Percentiles rank a stretch among this genome's conserved stretches.
Conservation (phyloP, 179 eudicot species). For the Heliamphora pulchella region DNA sequence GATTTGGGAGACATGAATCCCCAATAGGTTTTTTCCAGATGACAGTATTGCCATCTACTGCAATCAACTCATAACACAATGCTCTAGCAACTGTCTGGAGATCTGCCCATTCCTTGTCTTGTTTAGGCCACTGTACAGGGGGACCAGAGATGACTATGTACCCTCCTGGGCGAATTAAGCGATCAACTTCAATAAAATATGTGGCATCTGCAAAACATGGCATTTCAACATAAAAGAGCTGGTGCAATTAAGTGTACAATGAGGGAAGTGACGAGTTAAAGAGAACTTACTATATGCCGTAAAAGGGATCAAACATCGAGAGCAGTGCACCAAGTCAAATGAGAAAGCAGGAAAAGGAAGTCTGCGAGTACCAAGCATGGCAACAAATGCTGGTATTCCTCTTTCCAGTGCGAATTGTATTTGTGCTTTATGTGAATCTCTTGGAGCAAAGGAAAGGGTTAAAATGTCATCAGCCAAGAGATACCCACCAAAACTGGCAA, state of each 20-base stretch:
- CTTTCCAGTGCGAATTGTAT: constrained; percentile 93
- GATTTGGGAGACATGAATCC: constrained; percentile 67
- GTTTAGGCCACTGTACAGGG: constrained; percentile 88
- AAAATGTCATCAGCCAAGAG: constrained; percentile 61
- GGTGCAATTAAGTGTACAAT: not conserved
- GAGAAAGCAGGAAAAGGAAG: constrained; percentile 86
- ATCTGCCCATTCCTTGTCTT: constrained; percentile 96
- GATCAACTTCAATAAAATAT: constrained; percentile 82
- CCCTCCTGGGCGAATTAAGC: constrained; percentile 89
- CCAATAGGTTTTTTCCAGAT: constrained; percentile 89
- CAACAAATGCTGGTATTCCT: constrained; percentile 90
- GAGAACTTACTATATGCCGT: constrained; percentile 79
- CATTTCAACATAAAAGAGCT: not conserved
- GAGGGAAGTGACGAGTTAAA: not conserved
- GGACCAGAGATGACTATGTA: constrained; percentile 87
- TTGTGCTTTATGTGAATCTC: constrained; percentile 94
- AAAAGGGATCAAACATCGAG: constrained; percentile 85
- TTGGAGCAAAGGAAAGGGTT: constrained; percentile 85
- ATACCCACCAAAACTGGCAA: constrained; percentile 94
- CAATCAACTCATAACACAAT: constrained; percentile 81
- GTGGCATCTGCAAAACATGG: constrained; percentile 63
- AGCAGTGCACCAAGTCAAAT: constrained; percentile 92
- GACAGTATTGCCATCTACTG: constrained; percentile 81
- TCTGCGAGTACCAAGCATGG: constrained; percentile 94
- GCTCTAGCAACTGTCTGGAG: constrained; percentile 86